These are phyloP conservation scores for Boletus patriciae DNA, from an alignment of 768 basidiomycete genomes.

Conservation along the genomic window DNA sequence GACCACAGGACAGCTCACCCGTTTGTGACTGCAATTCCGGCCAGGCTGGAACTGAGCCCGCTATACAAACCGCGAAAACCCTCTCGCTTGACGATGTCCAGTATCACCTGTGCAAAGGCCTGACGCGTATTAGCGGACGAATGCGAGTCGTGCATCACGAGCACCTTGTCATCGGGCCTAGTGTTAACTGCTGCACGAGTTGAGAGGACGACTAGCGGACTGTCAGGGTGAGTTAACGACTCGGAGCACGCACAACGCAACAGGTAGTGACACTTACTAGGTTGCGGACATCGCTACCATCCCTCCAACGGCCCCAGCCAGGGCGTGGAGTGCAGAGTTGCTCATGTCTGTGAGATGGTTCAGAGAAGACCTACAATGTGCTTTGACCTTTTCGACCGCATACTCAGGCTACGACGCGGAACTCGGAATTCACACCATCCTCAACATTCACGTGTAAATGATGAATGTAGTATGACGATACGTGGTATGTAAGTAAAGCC, in stretches of 20 bases:
- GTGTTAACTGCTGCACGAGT: conserved; percentile 92
- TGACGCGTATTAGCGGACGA: conserved; percentile 28
- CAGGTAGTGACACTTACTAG: conserved; percentile 53
- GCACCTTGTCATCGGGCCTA: conserved; percentile 73
- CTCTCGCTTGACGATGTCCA: conserved; percentile 81
- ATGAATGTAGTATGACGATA: no score
- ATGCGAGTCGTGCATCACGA: neutral
- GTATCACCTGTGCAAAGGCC: conserved; percentile 64
- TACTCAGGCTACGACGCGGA: neutral
- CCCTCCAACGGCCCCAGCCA: conserved; percentile 89
- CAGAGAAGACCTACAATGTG: neutral
- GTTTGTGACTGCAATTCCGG: conserved; percentile 93
- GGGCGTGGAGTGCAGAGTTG: conserved; percentile 82
- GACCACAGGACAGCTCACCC: conserved; percentile 50
- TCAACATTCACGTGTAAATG: neutral
- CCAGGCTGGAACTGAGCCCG: conserved; percentile 79
- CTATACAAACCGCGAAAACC: conserved; percentile 84
- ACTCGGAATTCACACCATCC: neutral
- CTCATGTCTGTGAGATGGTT: conserved; percentile 41
- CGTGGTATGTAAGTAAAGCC: neutral
- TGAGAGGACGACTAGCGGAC: conserved; percentile 89
- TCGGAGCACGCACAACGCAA: neutral
- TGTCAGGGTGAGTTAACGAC: conserved; percentile 33
- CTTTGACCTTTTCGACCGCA: neutral
- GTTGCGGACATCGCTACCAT: conserved; percentile 89